phyloP scores from a whole-genome alignment of 176 grass and related monocot species.

The Triticum turgidum region DNA sequence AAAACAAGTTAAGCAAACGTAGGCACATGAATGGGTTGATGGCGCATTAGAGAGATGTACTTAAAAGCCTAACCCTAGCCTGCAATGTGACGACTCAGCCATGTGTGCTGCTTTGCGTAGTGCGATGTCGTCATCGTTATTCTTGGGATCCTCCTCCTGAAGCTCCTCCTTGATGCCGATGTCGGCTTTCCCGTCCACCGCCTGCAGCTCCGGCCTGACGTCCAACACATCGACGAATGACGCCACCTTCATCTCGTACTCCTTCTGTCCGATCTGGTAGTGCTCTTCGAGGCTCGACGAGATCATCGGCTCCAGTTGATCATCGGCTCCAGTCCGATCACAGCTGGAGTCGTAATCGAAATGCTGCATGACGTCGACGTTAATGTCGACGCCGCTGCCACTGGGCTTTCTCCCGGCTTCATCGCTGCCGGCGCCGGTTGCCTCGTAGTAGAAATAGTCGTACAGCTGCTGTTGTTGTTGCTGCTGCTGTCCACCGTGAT shows the following conservation, averaged over 20 bases:
- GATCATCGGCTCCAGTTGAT: not conserved
- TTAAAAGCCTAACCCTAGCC: slow-evolving; percentile 50
- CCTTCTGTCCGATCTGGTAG: slow-evolving; percentile 25
- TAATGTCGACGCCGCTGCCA: slow-evolving; percentile 4
- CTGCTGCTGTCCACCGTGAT: slow-evolving; percentile 24
- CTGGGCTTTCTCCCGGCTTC: slow-evolving; percentile 19
- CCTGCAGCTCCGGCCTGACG: slow-evolving; percentile 11
- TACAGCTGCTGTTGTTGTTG: slow-evolving; percentile 27
- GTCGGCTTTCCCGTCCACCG: slow-evolving; percentile 16
- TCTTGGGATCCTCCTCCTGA: not conserved
- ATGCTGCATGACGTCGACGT: slow-evolving; percentile 28
- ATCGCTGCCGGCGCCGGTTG: not conserved
- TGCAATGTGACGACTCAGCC: slow-evolving; percentile 47
- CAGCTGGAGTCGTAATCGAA: slow-evolving; percentile 33
- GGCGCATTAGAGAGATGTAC: slow-evolving; percentile 5
- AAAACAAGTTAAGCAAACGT: not conserved
- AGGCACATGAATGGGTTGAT: not conserved
- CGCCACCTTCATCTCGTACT: slow-evolving; percentile 33
- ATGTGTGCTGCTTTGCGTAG: slow-evolving; percentile 1
- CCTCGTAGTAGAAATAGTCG: slow-evolving; percentile 50
- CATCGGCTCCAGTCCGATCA: not conserved
- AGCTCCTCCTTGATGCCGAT: slow-evolving; percentile 15
- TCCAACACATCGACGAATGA: slow-evolving; percentile 36
- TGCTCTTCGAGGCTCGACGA: not conserved
- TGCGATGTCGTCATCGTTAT: not conserved